A percentile compares a stretch with the other conserved stretches of the same genome.
Evolutionary conservation across 2,329 filamentous ascomycete species (phyloP).

Genomic region (Colletotrichum sp.): DNA sequence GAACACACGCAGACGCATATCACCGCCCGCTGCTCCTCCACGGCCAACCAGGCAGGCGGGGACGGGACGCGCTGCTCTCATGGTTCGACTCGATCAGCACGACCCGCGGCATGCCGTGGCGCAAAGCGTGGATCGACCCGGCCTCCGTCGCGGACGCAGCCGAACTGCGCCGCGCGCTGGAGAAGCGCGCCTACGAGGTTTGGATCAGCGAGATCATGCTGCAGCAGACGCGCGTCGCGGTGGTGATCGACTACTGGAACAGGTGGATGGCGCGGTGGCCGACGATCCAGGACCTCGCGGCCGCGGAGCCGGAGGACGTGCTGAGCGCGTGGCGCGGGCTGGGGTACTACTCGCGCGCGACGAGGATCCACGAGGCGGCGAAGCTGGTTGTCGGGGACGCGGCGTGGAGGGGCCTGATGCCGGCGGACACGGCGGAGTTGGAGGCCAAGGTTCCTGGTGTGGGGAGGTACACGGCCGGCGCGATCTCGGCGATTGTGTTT

Average conservation of each 20-base stretch:
- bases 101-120: slow-evolving; percentile 62
- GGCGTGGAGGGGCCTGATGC: slow-evolving; percentile 52
- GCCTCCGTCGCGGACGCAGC: slow-evolving; percentile 24
- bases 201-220: slow-evolving; percentile 74
- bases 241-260: slow-evolving; percentile 68
- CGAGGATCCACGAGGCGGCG: slow-evolving; percentile 62
- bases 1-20: slow-evolving; percentile 35
- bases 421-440: slow-evolving; percentile 48
- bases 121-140: slow-evolving; percentile 61
- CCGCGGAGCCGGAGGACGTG: slow-evolving; percentile 59
- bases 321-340: slow-evolving; percentile 64
- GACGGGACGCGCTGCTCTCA: slow-evolving; percentile 43
- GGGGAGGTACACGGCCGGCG: slow-evolving; percentile 67
- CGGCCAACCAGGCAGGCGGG: slow-evolving; percentile 29
- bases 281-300: slow-evolving; percentile 60
- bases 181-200: slow-evolving; percentile 66
- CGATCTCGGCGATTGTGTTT: slow-evolving; percentile 67
- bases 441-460: slow-evolving; percentile 62
- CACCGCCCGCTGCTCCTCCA: slow-evolving; percentile 56
- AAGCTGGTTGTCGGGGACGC: slow-evolving; percentile 51
- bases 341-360: slow-evolving; percentile 70
- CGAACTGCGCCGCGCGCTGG: slow-evolving; percentile 47
- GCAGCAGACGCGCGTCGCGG: slow-evolving; percentile 68
- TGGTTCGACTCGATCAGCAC: slow-evolving; percentile 58
- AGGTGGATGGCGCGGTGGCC: slow-evolving; percentile 67